phyloP scores from a whole-genome alignment of 768 basidiomycete species.

The Pisolithus marmoratus region DNA sequence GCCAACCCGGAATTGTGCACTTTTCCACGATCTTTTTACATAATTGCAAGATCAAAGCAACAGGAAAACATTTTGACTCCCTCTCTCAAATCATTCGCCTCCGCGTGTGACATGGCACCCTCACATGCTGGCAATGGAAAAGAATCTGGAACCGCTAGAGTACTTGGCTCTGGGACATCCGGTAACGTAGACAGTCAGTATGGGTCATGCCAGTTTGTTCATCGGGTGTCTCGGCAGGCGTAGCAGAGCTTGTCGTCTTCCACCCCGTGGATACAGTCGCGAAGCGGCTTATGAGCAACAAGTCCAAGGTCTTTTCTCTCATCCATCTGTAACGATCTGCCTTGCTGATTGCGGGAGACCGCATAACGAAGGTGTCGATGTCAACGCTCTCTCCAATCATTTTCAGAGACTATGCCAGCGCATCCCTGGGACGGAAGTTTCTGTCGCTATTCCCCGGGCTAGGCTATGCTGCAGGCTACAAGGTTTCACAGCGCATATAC shows the following conservation, averaged over 20 bases:
- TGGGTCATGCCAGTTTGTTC: background rate
- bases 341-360: background rate
- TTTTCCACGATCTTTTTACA: no score
- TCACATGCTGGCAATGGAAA: conserved; percentile 43
- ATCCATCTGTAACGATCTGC: background rate
- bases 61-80: background rate
- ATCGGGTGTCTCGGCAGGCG: conserved; percentile 41
- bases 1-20: no score
- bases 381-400: conserved; percentile 68
- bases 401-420: conserved; percentile 78
- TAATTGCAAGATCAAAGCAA: no score
- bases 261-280: conserved; percentile 97
- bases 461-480: conserved; percentile 98
- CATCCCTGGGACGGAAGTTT: conserved; percentile 61
- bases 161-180: conserved; percentile 89
- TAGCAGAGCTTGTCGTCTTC: conserved; percentile 93
- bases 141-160: conserved; percentile 85
- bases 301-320: conserved; percentile 53
- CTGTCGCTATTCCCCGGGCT: conserved; percentile 96
- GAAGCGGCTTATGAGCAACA: conserved; percentile 99
- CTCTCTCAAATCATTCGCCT: background rate
- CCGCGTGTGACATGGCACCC: conserved; percentile 39
- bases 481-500: conserved; percentile 88
- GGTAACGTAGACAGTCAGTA: conserved; percentile 40
- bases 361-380: conserved; percentile 48